A percentile compares a stretch with the other conserved stretches of the same genome.
Evolutionary conservation across 257 asterid genomes (phyloP).

Genomic region (Misopates orontium): DNA sequence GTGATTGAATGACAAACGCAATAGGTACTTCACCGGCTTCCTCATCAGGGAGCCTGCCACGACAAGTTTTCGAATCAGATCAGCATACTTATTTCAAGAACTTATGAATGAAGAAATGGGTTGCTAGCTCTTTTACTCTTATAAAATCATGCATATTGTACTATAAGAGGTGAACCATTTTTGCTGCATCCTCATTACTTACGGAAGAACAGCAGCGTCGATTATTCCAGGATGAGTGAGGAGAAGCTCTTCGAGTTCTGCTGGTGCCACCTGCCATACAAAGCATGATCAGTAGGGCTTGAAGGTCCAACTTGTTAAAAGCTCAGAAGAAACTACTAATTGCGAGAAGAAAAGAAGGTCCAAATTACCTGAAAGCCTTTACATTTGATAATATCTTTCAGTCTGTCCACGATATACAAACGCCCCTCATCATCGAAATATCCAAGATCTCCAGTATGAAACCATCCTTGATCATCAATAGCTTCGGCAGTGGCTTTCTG

Average conservation of each 20-base stretch:
- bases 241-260: conserved; percentile 53
- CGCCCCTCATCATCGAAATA: conserved; percentile 46
- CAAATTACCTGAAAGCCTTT: conserved; percentile 43
- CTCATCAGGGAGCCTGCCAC: conserved; percentile 53
- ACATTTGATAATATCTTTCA: conserved; percentile 50
- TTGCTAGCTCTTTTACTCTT: neutral
- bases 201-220: conserved; percentile 48
- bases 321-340: no score
- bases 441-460: conserved; percentile 50
- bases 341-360: no score
- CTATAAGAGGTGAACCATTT: neutral
- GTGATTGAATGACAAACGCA: conserved; percentile 64
- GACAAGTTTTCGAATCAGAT: neutral
- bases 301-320: no score
- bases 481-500: conserved; percentile 32
- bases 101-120: neutral
- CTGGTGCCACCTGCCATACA: conserved; percentile 41
- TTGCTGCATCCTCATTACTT: neutral
- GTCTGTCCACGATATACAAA: conserved; percentile 40
- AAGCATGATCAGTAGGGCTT: neutral
- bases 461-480: conserved; percentile 40
- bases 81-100: neutral
- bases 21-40: conserved; percentile 78
- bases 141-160: no score
- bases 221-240: conserved; percentile 40